Evolutionary conservation across 164 flowering plant species (phyloP).

Genomic region (Stephania japonica): DNA sequence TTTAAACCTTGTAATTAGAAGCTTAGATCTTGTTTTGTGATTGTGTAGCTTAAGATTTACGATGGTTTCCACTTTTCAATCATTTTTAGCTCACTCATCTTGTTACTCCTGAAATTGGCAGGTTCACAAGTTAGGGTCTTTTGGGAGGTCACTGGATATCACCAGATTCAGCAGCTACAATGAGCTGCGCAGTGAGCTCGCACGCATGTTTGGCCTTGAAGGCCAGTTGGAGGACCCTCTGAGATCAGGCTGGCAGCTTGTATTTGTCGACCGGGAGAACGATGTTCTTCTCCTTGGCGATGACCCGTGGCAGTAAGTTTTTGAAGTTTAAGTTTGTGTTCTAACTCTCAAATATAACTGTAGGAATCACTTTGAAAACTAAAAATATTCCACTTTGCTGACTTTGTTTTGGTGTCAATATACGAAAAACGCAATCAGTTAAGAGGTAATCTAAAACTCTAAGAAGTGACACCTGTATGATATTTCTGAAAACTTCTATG

Average conservation of each 20-base stretch:
- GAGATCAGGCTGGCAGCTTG: conserved; percentile 99
- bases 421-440: not conserved
- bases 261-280: conserved; percentile 98
- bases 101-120: conserved; percentile 17
- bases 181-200: conserved; percentile 90
- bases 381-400: not conserved
- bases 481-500: not conserved
- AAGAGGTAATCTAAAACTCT: not conserved
- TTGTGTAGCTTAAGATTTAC: not conserved
- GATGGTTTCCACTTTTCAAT: not conserved
- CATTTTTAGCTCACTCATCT: conserved; percentile 4
- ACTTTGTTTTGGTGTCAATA: not conserved
- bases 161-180: conserved; percentile 83
- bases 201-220: conserved; percentile 89
- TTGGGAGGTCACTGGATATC: conserved; percentile 90
- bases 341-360: not conserved
- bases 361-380: not conserved
- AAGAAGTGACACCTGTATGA: not conserved
- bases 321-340: not conserved
- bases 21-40: not conserved
- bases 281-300: conserved; percentile 98
- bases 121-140: conserved; percentile 91
- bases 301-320: conserved; percentile 95
- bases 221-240: conserved; percentile 93
- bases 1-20: not conserved